Evolutionary conservation across 106 monocot genomes (phyloP).

Genomic region (Phalaenopsis aphrodite): DNA sequence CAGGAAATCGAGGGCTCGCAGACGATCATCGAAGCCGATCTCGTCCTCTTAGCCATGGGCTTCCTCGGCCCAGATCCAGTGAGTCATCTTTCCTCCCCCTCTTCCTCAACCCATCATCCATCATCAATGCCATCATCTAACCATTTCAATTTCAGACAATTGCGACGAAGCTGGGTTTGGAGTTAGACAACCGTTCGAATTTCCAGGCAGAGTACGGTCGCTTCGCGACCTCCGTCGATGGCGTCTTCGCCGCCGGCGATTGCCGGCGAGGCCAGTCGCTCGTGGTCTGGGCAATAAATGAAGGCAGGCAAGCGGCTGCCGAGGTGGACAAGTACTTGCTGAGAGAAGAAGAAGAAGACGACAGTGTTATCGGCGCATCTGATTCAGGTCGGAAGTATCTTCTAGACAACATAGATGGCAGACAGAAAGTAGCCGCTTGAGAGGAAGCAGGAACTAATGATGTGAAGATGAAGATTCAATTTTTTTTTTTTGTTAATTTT

Average conservation of each 20-base stretch:
- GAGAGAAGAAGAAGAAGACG: constrained; percentile 21
- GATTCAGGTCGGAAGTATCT: background rate
- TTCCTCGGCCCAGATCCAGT: constrained; percentile 96
- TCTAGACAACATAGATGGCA: constrained; percentile 21
- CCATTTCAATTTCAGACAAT: constrained; percentile 33
- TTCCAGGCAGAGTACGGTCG: constrained; percentile 86
- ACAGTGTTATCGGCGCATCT: background rate
- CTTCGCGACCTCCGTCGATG: constrained; percentile 79
- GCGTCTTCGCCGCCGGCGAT: constrained; percentile 92
- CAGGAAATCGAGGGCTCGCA: constrained; percentile 75
- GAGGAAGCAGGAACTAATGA: background rate
- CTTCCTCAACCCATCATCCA: too few species aligned
- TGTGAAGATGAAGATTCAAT: background rate
- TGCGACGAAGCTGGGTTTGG: constrained; percentile 71
- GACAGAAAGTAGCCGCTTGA: constrained; percentile 29
- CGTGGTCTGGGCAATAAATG: constrained; percentile 93
- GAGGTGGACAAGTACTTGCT: constrained; percentile 72
- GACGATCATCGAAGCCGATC: constrained; percentile 84
- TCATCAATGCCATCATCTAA: background rate
- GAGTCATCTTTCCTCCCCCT: constrained; percentile 7
- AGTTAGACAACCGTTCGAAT: constrained; percentile 74
- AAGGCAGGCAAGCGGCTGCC: constrained; percentile 84
- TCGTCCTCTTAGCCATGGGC: constrained; percentile 90
- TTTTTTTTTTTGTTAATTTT: background rate
- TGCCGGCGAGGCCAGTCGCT: constrained; percentile 92